Conservation (phyloP, 2,329 filamentous ascomycete genomes). For the Ophiostoma piceae region DNA sequence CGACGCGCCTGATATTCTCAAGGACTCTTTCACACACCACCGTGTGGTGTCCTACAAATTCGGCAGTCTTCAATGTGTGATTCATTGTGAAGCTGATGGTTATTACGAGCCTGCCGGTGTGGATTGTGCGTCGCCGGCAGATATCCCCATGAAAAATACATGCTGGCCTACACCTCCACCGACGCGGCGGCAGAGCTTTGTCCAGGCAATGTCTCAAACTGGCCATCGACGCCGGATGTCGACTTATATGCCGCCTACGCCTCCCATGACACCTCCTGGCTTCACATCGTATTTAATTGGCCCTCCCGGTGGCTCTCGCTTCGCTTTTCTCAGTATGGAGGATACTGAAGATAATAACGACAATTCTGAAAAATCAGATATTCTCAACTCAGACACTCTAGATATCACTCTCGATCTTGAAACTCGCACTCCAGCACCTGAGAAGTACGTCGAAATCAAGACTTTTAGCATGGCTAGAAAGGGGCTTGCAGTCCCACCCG, state of each 20-base stretch:
- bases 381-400: not conserved
- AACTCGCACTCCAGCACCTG: not conserved
- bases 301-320: not conserved
- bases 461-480: not conserved
- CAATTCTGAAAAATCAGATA: not conserved
- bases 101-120: slow-evolving; percentile 19
- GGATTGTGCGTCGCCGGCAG: not conserved
- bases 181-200: not conserved
- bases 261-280: not conserved
- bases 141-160: not conserved
- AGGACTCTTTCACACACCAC: slow-evolving; percentile 28
- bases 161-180: not conserved
- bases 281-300: not conserved
- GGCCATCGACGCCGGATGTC: not conserved
- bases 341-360: not conserved
- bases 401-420: not conserved
- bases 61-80: slow-evolving; percentile 25
- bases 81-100: slow-evolving; percentile 29
- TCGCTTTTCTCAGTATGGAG: not conserved
- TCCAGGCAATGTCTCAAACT: not conserved
- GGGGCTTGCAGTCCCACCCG: slow-evolving; percentile 20
- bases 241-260: not conserved
- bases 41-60: slow-evolving; percentile 29
- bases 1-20: slow-evolving; percentile 18
- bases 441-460: not conserved